These are phyloP conservation scores for Boletus reticulatus DNA, from an alignment of 768 basidiomycete species.

Conservation along the genomic window DNA sequence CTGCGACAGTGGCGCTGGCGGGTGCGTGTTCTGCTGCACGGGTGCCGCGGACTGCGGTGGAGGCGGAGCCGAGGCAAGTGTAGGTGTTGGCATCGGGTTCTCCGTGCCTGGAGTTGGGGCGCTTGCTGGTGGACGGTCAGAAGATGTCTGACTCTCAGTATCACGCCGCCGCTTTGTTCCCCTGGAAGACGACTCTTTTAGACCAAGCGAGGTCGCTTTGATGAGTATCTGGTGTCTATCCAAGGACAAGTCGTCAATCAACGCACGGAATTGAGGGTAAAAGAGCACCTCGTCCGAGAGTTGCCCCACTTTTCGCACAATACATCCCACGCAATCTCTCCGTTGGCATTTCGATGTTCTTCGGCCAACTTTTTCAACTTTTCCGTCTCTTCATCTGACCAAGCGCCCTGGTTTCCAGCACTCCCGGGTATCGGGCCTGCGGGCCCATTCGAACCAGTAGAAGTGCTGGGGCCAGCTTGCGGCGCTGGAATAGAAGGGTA, in stretches of 20 bases:
- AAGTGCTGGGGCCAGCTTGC: constrained; percentile 24
- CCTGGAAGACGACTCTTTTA: constrained; percentile 72
- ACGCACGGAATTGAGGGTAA: not conserved
- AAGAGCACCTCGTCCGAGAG: constrained; percentile 62
- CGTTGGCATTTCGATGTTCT: constrained; percentile 49
- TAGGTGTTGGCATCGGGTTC: constrained; percentile 16
- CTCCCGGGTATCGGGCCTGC: constrained; percentile 19
- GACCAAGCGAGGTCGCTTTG: constrained; percentile 73
- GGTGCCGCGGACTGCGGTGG: constrained; percentile 17
- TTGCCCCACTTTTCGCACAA: constrained; percentile 72
- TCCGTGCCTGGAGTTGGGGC: constrained; percentile 21
- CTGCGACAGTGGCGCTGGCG: constrained; percentile 34
- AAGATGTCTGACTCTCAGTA: constrained; percentile 31
- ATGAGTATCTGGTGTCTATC: constrained; percentile 77
- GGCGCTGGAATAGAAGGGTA: constrained; percentile 26
- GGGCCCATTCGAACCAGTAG: constrained; percentile 26
- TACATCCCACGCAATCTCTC: constrained; percentile 75
- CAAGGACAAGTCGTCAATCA: constrained; percentile 4
- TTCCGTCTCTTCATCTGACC: constrained; percentile 78
- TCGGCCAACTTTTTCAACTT: constrained; percentile 67
- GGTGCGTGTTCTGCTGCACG: constrained; percentile 24
- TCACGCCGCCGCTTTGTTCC: constrained; percentile 61
- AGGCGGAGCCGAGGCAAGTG: constrained; percentile 25
- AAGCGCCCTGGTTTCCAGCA: constrained; percentile 63
- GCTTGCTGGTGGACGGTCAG: constrained; percentile 23